Evolutionary conservation across 2,329 filamentous ascomycete species (phyloP).

Genomic region (Madurella mycetomatis): DNA sequence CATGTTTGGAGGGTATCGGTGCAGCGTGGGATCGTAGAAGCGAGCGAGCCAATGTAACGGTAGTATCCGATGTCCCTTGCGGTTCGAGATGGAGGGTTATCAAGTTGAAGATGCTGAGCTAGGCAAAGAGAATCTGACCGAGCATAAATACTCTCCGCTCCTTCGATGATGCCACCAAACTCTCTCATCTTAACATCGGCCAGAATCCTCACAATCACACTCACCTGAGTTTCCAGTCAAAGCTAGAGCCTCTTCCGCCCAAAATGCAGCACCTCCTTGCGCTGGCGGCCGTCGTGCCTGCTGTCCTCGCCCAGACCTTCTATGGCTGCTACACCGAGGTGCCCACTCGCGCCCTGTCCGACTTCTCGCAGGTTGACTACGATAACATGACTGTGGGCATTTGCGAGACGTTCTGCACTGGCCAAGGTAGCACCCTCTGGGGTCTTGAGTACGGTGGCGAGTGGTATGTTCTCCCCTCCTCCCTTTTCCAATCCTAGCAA

Average conservation of each 20-base stretch:
- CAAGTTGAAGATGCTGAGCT: neutral
- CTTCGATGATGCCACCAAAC: constrained; percentile 5
- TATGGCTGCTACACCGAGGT: constrained; percentile 24
- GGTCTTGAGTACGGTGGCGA: constrained; percentile 22
- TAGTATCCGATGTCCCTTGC: neutral
- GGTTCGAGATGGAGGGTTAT: no score
- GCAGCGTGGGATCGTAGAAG: constrained; percentile 6
- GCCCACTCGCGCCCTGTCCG: constrained; percentile 16
- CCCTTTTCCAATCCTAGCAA: no score
- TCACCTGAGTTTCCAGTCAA: neutral
- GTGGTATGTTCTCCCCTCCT: constrained; percentile 11
- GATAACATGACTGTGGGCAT: constrained; percentile 15
- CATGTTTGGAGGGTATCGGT: constrained; percentile 3
- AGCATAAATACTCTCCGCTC: constrained; percentile 4
- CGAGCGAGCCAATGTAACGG: constrained; percentile 1
- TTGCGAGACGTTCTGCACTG: constrained; percentile 18
- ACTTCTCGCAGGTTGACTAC: constrained; percentile 8
- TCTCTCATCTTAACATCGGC: constrained; percentile 5
- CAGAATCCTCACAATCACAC: neutral
- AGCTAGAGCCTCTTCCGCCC: neutral
- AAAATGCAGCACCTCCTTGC: constrained; percentile 16
- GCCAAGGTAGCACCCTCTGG: constrained; percentile 11
- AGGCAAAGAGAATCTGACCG: neutral
- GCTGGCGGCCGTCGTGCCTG: constrained; percentile 13
- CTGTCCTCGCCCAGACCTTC: constrained; percentile 16